Base-by-base conservation (phyloP, 73 alveolate species). In the Paramecium sexaurelia region DNA sequence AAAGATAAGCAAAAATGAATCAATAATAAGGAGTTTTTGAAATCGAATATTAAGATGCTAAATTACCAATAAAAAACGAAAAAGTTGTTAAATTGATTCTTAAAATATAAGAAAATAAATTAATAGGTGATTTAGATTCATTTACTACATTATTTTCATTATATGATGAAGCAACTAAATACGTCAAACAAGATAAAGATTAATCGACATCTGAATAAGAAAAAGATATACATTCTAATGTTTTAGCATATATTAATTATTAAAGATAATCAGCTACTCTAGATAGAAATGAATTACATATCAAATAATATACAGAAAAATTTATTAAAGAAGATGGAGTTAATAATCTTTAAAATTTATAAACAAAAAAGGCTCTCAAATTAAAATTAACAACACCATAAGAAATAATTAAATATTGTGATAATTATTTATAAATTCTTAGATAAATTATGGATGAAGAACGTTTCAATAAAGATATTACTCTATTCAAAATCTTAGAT, bases 371-470 rank as follows among this genome's bases (percentile, higher is more conserved):
- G 91, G 94, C 94, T 1, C 51, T 41, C 10, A 88, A 88, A 82
- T 36, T 88, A 10, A 88, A 88, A 47, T 82, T 88, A 47, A 88
- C 87, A 2, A 88, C 91, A 26, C 94, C 94, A 41, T 68, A 75
- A 68, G 94, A 88, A 88, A 88, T 88, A 9, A 88, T 88, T 56
- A 88, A 88, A 47, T 71, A 68, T 55, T 88, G 94, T 88, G 94
- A 88, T 71, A 88, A 88, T 47, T 82, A 68, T 41, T 39, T 35
- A 40, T 67, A 68, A 82, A 82, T 69, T 10, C 55, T 88, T 8
- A 67, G 87, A 88, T 69, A 69, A 69, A 88, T 88, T 5, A 88
- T 88, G 69, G 94, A 88, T 68, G 83, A 68, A 5, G 94, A 88
- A 88, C 75, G 94, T 40, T 68, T 56, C n/a, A 69, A 67, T 39